Percentiles rank a stretch among this genome's conserved stretches.
These are phyloP conservation scores for Prunus yedoensis DNA, from an alignment of 331 rosid genomes.

Conservation along the genomic window DNA sequence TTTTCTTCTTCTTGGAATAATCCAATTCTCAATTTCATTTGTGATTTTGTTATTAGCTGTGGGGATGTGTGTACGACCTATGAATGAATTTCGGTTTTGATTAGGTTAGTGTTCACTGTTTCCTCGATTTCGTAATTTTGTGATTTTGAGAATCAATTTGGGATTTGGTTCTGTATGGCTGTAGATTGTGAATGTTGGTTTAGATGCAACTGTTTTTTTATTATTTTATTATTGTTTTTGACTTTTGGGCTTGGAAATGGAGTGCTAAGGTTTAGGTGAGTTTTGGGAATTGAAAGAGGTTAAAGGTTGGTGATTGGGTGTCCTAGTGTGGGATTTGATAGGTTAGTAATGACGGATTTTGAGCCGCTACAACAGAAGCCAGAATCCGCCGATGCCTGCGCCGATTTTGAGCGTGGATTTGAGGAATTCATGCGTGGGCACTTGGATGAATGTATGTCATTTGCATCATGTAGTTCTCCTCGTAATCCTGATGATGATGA, in stretches of 20 bases:
- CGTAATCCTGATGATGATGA: conserved; percentile 75
- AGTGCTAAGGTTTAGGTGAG: conserved; percentile 30
- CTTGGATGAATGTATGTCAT: conserved; percentile 93
- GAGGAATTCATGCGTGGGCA: conserved; percentile 96
- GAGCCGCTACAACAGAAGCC: conserved; percentile 92
- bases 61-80: not conserved
- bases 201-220: conserved; percentile 27
- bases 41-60: conserved; percentile 25
- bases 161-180: conserved; percentile 29
- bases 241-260: conserved; percentile 37
- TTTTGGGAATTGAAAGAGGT: conserved; percentile 37
- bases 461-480: conserved; percentile 90
- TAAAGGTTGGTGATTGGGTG: conserved; percentile 22
- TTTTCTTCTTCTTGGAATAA: conserved; percentile 4
- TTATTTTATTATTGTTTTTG: not conserved
- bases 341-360: conserved; percentile 72
- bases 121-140: conserved; percentile 12
- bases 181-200: conserved; percentile 46
- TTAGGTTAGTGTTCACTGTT: conserved; percentile 21
- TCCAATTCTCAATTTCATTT: conserved; percentile 32
- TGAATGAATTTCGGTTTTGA: conserved; percentile 10
- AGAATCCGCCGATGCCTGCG: conserved; percentile 73
- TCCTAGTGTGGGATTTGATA: conserved; percentile 17
- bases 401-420: conserved; percentile 79
- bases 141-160: conserved; percentile 31